phyloP scores from a whole-genome alignment of 257 asterid genomes.

The Mitragyna speciosa region DNA sequence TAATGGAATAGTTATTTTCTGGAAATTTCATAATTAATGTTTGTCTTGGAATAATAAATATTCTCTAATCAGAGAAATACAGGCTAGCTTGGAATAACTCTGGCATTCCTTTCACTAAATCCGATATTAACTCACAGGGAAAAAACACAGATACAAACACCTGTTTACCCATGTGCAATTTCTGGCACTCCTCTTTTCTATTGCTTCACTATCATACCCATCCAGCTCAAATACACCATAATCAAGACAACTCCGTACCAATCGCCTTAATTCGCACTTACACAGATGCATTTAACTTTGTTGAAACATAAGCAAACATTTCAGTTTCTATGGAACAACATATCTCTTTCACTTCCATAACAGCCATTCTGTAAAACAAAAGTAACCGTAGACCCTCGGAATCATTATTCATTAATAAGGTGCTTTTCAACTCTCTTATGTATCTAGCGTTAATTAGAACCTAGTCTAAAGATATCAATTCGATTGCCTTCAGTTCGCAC shows the following conservation, averaged over 20 bases:
- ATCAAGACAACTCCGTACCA: slow-evolving; percentile 52
- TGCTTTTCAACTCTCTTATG: not conserved
- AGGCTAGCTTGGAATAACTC: slow-evolving; percentile 42
- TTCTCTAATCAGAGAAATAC: slow-evolving; percentile 41
- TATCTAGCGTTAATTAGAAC: not conserved
- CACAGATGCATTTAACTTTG: slow-evolving; percentile 25
- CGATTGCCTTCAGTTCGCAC: not conserved
- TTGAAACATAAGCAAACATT: slow-evolving; percentile 32
- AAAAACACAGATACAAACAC: slow-evolving; percentile 26
- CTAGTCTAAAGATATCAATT: not conserved
- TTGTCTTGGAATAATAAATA: slow-evolving; percentile 43
- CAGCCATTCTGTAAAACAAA: slow-evolving; percentile 14
- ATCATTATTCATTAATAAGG: not conserved
- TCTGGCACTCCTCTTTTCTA: slow-evolving; percentile 27
- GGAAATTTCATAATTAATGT: slow-evolving; percentile 31
- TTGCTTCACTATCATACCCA: slow-evolving; percentile 51
- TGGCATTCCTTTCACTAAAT: slow-evolving; percentile 40
- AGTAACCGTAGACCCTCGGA: not conserved
- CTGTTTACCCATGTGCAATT: slow-evolving; percentile 61
- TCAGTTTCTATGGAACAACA: not conserved
- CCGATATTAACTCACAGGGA: slow-evolving; percentile 27
- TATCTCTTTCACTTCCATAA: slow-evolving; percentile 7
- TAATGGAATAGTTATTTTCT: slow-evolving; percentile 34
- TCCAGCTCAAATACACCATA: slow-evolving; percentile 43
- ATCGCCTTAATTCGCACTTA: slow-evolving; percentile 30